These are phyloP conservation scores for Tritrichomonas foetus DNA, from an alignment of 208 protist genomes.

Conservation along the genomic window DNA sequence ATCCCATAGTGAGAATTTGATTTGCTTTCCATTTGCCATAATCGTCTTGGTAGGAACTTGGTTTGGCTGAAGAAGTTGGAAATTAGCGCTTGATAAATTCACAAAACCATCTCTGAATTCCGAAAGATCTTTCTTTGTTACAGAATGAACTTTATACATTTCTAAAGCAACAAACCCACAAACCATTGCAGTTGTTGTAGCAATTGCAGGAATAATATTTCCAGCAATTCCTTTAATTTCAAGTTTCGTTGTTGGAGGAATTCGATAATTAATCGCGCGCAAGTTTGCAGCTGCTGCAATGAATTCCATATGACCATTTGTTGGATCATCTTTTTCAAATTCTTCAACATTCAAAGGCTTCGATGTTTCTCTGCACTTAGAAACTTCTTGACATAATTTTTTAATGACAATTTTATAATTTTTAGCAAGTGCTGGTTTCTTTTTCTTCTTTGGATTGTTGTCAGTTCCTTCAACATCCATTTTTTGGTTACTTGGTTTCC, in stretches of 20 bases:
- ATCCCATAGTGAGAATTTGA: not conserved
- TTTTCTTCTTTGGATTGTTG: not conserved
- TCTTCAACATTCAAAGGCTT: not conserved
- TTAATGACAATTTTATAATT: not conserved
- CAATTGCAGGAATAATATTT: slow-evolving; percentile 16
- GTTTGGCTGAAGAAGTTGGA: not conserved
- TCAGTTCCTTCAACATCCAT: not conserved
- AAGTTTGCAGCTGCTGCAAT: not conserved
- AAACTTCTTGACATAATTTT: not conserved
- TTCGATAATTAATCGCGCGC: not conserved
- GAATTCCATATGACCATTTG: not conserved
- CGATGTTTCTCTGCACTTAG: not conserved
- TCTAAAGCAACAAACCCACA: not conserved
- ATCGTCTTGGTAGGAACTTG: not conserved
- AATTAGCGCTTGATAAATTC: not conserved
- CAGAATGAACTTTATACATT: not conserved
- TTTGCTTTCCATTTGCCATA: not conserved
- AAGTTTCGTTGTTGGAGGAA: not conserved
- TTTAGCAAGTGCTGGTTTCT: no score
- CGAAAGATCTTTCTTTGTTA: not conserved
- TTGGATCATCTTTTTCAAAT: slow-evolving; percentile 30
- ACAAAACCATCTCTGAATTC: not conserved
- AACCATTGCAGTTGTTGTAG: not conserved
- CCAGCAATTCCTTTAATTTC: slow-evolving; percentile 34
- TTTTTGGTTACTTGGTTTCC: not conserved